Evolutionary conservation across 306 rosid genomes (phyloP).

Genomic region (Arachis hypogaea): DNA sequence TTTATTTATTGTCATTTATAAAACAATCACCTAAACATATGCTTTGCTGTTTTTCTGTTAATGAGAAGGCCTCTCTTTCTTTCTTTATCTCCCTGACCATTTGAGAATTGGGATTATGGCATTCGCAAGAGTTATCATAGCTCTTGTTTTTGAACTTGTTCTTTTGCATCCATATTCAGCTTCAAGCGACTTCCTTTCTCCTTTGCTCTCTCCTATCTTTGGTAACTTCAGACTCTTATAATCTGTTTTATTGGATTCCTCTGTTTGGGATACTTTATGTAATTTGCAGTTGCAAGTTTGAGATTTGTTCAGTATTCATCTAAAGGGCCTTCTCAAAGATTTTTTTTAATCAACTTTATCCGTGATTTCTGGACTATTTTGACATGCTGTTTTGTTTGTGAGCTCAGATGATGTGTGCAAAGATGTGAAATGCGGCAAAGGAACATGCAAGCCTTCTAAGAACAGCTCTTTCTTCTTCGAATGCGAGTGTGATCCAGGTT

Average conservation of each 20-base stretch:
- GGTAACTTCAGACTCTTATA: conserved; percentile 49
- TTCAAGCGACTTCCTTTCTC: conserved; percentile 50
- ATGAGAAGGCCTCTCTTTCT: not conserved
- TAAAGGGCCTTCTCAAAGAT: conserved; percentile 27
- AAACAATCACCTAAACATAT: not conserved
- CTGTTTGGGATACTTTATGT: not conserved
- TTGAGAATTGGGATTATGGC: conserved; percentile 44
- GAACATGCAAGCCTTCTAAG: conserved; percentile 70
- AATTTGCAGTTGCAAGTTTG: conserved; percentile 11
- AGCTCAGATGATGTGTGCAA: conserved; percentile 73
- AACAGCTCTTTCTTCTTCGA: conserved; percentile 58
- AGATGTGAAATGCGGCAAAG: conserved; percentile 74
- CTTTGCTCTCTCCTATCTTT: conserved; percentile 61
- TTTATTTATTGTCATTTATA: not conserved
- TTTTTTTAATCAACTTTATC: not conserved
- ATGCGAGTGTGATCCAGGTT: conserved; percentile 77
- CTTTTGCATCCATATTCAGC: conserved; percentile 49
- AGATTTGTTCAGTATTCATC: not conserved
- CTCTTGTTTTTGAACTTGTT: conserved; percentile 42
- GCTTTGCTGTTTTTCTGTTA: not conserved
- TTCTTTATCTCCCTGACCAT: not conserved
- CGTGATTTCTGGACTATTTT: not conserved
- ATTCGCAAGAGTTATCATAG: conserved; percentile 23
- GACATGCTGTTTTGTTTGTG: conserved; percentile 7
- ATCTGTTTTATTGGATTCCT: conserved; percentile 14